Evolutionary conservation across 1,139 yeast genomes (phyloP), one percentile per base, ranked within the genome.

Genomic region (Kodamaea arcana): DNA sequence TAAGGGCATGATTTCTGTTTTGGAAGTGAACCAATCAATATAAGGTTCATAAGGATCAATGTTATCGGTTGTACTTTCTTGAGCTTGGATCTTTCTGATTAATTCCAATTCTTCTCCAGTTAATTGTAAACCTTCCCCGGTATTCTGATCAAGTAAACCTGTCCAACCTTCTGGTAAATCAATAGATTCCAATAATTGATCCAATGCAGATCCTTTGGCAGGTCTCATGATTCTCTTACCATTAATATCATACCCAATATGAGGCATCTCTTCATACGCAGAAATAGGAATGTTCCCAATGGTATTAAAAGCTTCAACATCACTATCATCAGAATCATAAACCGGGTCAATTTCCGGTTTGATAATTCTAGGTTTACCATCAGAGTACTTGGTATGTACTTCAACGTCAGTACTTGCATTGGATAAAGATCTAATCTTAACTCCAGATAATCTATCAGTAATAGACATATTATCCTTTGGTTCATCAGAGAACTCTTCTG

Each of bases 91-190:
- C 56, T 87, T 87, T 46, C 82, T 74, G 52, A 92, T 86, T 44
- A 94, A 72, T 45, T 90, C 96, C 50, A 90, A 72, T 62, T 92
- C 98, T 54, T 92, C 97, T 39, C 75, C 74, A n/a, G 88, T 78
- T 44, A 92, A 69, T 50, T 92, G 88, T 62, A 92, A 74, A 32
- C 87, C 73, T n/a, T 80, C 64, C 44, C 98, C 99, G 8, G 97
- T 87, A 48, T 81, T 75, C 54, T 87, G 86, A 60, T 92, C 97
- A 40, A 92, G 65, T 45, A 94, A 70, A 30, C 99, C 99, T 9
- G 98, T 94, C 97, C 97, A 92, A 24, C 98, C 98, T 61, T 85
- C 94, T 10, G 97, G 98, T 45, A 92, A 70, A 43, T 92, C 98
- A 44, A 94, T 92, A 21, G 81, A 71, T 51, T 92, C 98, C 45